A percentile compares a stretch with the other conserved stretches of the same genome.
Evolutionary conservation across 2,329 filamentous ascomycete genomes (phyloP).

Genomic region (Graphiopsis chlorocephala): DNA sequence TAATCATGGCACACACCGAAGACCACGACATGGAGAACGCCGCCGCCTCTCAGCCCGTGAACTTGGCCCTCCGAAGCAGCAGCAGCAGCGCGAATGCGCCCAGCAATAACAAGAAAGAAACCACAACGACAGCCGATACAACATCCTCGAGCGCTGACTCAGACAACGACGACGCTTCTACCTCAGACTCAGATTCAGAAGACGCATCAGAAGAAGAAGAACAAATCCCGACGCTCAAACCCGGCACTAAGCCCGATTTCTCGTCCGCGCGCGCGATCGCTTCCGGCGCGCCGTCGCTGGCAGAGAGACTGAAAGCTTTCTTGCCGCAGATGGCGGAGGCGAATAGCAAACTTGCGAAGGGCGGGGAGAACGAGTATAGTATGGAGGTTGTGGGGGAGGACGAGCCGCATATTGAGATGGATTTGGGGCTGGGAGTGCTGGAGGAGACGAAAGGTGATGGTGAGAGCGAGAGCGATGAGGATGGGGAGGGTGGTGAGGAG

Average conservation of each 20-base stretch:
- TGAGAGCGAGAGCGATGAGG: constrained; percentile 15
- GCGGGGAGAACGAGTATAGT: constrained; percentile 23
- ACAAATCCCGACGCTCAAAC: constrained; percentile 10
- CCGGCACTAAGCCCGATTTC: constrained; percentile 9
- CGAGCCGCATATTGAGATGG: constrained; percentile 37
- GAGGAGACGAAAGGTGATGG: constrained; percentile 27
- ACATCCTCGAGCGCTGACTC: neutral
- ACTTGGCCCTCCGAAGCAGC: neutral
- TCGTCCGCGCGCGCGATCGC: neutral
- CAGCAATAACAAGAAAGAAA: neutral
- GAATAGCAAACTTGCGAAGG: constrained; percentile 28
- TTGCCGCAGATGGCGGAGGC: constrained; percentile 33
- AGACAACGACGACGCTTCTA: neutral
- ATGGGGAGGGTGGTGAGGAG: constrained; percentile 8
- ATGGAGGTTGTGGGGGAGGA: constrained; percentile 35
- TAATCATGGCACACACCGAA: neutral
- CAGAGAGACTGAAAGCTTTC: constrained; percentile 29
- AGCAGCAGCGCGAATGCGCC: neutral
- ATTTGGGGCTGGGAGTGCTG: constrained; percentile 35
- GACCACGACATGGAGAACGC: neutral
- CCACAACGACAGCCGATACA: neutral
- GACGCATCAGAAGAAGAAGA: neutral
- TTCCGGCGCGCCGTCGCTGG: constrained; percentile 17
- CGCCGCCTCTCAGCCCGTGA: neutral
- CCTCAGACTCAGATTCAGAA: neutral